Evolutionary conservation across 78 protist species (phyloP).

Genomic region (Dictyostelium brefeldianum): DNA sequence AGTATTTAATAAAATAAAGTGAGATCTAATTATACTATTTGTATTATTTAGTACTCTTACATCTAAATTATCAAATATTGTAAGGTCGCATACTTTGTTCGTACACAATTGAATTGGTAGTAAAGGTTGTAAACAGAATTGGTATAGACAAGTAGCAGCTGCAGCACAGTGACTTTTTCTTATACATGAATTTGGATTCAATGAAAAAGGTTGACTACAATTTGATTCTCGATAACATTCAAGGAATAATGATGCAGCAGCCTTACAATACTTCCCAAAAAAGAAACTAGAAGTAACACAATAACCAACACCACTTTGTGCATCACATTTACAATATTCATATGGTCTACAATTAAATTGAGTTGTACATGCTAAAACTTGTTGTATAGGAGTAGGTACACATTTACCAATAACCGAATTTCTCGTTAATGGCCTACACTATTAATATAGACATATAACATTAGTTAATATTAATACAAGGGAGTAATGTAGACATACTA

Average conservation of each 20-base stretch:
- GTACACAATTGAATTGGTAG: constrained; percentile 24
- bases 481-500: too few relatives aligned
- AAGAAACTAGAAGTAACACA: neutral
- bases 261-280: constrained; percentile 19
- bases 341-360: neutral
- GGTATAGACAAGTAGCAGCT: neutral
- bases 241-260: neutral
- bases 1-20: too few relatives aligned
- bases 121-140: constrained; percentile 12
- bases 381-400: neutral
- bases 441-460: neutral
- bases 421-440: neutral
- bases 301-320: constrained; percentile 32
- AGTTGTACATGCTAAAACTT: neutral
- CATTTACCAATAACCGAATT: neutral
- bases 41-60: neutral
- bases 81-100: neutral
- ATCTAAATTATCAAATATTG: neutral
- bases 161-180: neutral
- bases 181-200: constrained; percentile 32
- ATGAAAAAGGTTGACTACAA: neutral
- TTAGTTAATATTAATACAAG: neutral
- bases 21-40: too few relatives aligned
- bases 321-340: constrained; percentile 59
- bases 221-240: neutral